These are phyloP conservation scores for Hemerocallis citrina DNA, from an alignment of 106 monocot genomes.

Conservation along the genomic window DNA sequence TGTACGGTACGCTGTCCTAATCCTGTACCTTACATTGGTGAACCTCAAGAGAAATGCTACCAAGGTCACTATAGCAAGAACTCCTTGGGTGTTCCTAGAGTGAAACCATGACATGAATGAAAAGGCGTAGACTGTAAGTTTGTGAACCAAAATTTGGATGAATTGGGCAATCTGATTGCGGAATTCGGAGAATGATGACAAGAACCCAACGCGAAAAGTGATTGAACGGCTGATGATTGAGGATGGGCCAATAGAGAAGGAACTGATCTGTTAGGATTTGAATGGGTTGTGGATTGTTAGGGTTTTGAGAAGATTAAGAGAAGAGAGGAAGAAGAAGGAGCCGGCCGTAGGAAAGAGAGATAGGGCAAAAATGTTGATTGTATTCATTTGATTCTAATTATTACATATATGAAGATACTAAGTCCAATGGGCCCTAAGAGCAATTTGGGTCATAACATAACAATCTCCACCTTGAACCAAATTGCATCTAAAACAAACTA, in stretches of 20 bases:
- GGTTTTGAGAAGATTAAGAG: too few relatives aligned
- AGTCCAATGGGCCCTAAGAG: too few relatives aligned
- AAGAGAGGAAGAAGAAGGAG: too few relatives aligned
- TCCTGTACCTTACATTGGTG: constrained; percentile 43
- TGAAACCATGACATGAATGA: constrained; percentile 52
- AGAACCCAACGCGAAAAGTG: constrained; percentile 47
- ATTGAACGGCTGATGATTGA: constrained; percentile 56
- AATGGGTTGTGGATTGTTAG: too few relatives aligned
- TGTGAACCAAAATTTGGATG: not conserved
- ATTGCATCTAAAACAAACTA: too few relatives aligned
- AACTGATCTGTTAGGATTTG: too few relatives aligned
- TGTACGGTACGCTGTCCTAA: constrained; percentile 42
- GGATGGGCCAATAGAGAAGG: constrained; percentile 53
- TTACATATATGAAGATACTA: too few relatives aligned
- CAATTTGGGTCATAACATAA: too few relatives aligned
- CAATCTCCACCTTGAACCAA: too few relatives aligned
- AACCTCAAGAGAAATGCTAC: constrained; percentile 36
- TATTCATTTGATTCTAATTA: too few relatives aligned
- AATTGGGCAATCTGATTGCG: constrained; percentile 5
- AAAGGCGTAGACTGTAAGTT: not conserved
- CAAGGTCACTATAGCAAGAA: constrained; percentile 39
- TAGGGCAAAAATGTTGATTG: too few relatives aligned
- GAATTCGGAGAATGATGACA: constrained; percentile 30
- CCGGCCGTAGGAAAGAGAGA: too few relatives aligned
- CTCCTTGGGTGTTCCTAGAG: constrained; percentile 62